A percentile compares a stretch with the other conserved stretches of the same genome.
Conservation (phyloP, 371 early-diverging fungal species). For the Rhizopus sp. region DNA sequence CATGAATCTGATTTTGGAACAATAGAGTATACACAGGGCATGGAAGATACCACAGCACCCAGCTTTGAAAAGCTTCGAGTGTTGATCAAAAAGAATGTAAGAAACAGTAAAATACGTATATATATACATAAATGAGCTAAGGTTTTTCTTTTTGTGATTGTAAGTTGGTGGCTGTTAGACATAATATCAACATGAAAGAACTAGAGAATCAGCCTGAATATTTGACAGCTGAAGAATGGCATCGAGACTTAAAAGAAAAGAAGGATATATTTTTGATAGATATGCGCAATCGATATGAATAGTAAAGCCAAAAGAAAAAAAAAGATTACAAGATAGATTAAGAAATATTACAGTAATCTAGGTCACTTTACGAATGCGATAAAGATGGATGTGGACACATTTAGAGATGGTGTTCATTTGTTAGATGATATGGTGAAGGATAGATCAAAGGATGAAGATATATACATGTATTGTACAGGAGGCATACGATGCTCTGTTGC, state of each 20-base stretch:
- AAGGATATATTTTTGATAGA: slow-evolving; percentile 56
- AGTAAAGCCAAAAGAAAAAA: slow-evolving; percentile 34
- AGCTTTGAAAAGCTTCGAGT: slow-evolving; percentile 70
- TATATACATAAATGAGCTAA: slow-evolving; percentile 4
- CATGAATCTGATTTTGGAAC: slow-evolving; percentile 27
- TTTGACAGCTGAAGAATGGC: slow-evolving; percentile 68
- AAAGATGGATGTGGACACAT: slow-evolving; percentile 75
- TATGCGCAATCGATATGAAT: slow-evolving; percentile 82
- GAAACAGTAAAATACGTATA: slow-evolving; percentile 3
- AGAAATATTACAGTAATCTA: slow-evolving; percentile 42
- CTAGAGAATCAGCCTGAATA: slow-evolving; percentile 60
- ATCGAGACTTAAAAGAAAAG: slow-evolving; percentile 48
- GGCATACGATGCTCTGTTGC: slow-evolving; percentile 81
- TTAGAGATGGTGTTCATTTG: slow-evolving; percentile 60
- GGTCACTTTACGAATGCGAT: slow-evolving; percentile 71
- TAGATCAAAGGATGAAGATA: slow-evolving; percentile 47
- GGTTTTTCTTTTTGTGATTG: too few relatives aligned
- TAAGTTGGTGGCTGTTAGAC: slow-evolving; percentile 58
- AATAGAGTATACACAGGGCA: slow-evolving; percentile 63
- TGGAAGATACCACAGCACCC: slow-evolving; percentile 50
- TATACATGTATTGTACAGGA: slow-evolving; percentile 86
- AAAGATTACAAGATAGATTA: background rate
- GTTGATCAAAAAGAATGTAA: slow-evolving; percentile 60
- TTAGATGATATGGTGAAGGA: slow-evolving; percentile 26
- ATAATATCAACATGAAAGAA: slow-evolving; percentile 47